Evolutionary conservation across 805 yeast genomes (phyloP), one percentile per base, ranked within the genome.

Genomic region (Cyberlindnera lachancei): DNA sequence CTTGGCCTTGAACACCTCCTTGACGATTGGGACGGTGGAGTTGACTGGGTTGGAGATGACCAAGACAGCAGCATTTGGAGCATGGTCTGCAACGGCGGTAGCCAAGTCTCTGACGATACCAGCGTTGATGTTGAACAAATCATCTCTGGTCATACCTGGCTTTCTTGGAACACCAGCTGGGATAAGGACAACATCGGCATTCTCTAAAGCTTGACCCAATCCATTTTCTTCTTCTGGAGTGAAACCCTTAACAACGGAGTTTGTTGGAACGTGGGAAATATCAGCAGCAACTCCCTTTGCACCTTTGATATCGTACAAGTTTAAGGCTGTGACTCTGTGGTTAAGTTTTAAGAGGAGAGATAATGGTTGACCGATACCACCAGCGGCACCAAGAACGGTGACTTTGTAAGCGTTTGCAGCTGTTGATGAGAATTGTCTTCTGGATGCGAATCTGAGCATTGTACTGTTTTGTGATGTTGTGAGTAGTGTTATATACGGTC

Each of bases 91-190:
- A 50, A 75, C 75, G 34, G 87, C 82, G 63, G 79, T 70, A 58
- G 95, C 95, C 61, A 88, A 73, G 63, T 84, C 95, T 59, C 92
- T 79, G 43, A 88, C 96, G 61, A 88, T 88, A 32, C 94, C 80
- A 33, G 96, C 96, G 57, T 88, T 88, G 69, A 94, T 88, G 71
- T 84, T 80, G 79, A 88, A 88, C 53, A 88, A 71, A 59, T 88
- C 96, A 61, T 88, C 96, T 72, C 96, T 83, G 56, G 96, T 85
- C 96, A 88, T 88, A 63, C 96, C 96, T 48, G 96, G 96, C 70
- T 87, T 88, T 76, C 94, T 84, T 70, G 94, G 96, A 37, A 88
- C 94, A 70, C 96, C 96, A 36, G 96, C 96, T 57, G 96, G 96
- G 63, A 88, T 84, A 46, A 88, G 75, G 44, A 88, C 82, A 40